Evolutionary conservation across 345 rosid species (phyloP).

Genomic region (Aethionema arabicum): DNA sequence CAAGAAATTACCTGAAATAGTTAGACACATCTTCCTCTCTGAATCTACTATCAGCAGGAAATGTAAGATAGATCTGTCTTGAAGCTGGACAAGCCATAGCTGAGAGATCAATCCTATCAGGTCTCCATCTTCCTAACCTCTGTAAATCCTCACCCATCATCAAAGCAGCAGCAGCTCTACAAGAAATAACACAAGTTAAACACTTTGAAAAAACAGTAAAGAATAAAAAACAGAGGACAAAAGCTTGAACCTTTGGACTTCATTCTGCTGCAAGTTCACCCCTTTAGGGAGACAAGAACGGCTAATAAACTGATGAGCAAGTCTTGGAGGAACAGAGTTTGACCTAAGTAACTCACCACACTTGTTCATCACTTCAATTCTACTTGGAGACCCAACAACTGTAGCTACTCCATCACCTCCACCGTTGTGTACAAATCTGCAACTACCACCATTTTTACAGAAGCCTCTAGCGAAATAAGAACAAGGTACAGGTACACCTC

Average conservation of each 20-base stretch:
- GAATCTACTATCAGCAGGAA: constrained; percentile 94
- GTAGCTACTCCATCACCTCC: constrained; percentile 36
- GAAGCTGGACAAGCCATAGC: constrained; percentile 78
- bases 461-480: constrained; percentile 86
- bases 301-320: constrained; percentile 63
- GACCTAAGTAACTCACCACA: constrained; percentile 79
- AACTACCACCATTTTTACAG: constrained; percentile 82
- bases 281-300: constrained; percentile 51
- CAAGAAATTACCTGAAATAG: constrained; percentile 67
- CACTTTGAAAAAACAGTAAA: neutral
- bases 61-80: constrained; percentile 92
- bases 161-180: constrained; percentile 59
- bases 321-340: constrained; percentile 66
- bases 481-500: constrained; percentile 88
- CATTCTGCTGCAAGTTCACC: constrained; percentile 60
- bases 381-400: constrained; percentile 69
- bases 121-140: constrained; percentile 70
- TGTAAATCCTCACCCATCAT: constrained; percentile 69
- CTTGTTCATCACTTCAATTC: constrained; percentile 62
- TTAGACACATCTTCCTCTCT: constrained; percentile 89
- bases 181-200: constrained; percentile 10
- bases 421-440: constrained; percentile 78
- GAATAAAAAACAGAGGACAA: neutral
- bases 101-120: constrained; percentile 66
- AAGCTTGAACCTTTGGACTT: constrained; percentile 57